Evolutionary conservation across 257 asterid species (phyloP).

Genomic region (Salvia miltiorrhiza): DNA sequence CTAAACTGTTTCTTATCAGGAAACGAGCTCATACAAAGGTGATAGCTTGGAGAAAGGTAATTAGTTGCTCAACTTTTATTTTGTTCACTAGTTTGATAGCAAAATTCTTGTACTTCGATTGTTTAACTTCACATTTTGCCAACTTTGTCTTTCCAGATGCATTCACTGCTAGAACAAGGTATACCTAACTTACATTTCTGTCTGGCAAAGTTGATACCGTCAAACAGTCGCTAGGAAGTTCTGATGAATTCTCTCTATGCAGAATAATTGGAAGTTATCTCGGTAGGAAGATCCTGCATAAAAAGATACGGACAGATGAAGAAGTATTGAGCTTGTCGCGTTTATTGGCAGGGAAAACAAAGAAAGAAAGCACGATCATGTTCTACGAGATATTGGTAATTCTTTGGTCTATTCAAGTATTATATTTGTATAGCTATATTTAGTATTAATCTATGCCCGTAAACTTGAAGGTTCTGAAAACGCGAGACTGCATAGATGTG

Average conservation of each 20-base stretch:
- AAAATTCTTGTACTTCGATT: background rate
- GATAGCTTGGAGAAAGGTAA: constrained; percentile 36
- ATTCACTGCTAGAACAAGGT: constrained; percentile 66
- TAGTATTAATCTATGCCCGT: background rate
- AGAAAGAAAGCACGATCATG: constrained; percentile 58
- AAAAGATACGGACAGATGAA: constrained; percentile 36
- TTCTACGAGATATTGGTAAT: constrained; percentile 84
- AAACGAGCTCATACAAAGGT: constrained; percentile 34
- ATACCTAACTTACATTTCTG: constrained; percentile 14
- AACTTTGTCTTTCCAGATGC: constrained; percentile 37
- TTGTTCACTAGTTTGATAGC: background rate
- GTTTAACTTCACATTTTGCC: constrained; percentile 12
- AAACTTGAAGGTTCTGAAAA: constrained; percentile 57
- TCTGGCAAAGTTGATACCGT: background rate
- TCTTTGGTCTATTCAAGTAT: background rate
- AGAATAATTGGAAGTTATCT: constrained; percentile 53
- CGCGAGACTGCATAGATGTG: constrained; percentile 52
- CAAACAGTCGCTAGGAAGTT: background rate
- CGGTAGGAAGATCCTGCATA: constrained; percentile 34
- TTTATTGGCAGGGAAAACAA: constrained; percentile 46
- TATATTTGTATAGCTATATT: background rate
- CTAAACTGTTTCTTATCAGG: constrained; percentile 41
- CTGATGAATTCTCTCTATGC: constrained; percentile 16
- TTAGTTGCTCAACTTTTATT: constrained; percentile 2
- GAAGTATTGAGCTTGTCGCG: constrained; percentile 38